These are phyloP conservation scores for Cladosporium sp. DNA, from an alignment of 2,329 filamentous ascomycete genomes.

Conservation along the genomic window DNA sequence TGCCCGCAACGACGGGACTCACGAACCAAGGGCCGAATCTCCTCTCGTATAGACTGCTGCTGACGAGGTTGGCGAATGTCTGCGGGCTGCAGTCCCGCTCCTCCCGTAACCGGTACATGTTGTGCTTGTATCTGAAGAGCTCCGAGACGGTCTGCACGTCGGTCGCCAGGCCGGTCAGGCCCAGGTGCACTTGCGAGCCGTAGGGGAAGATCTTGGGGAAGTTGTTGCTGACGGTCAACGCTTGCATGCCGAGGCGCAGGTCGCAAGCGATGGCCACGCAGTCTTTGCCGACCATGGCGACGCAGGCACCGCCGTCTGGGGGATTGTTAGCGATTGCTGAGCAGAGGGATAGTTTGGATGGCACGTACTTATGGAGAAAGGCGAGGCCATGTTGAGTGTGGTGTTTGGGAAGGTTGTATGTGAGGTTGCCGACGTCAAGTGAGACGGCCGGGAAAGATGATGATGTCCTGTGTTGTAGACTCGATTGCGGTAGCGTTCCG, in stretches of 20 bases:
- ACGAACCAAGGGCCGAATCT: constrained; percentile 97
- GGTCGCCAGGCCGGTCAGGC: constrained; percentile 91
- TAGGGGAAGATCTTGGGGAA: constrained; percentile 99
- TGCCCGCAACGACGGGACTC: constrained; percentile 85
- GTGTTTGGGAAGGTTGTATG: constrained; percentile 1
- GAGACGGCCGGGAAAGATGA: neutral
- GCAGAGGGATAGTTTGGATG: neutral
- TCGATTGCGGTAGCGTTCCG: too few species aligned
- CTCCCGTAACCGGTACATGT: constrained; percentile 98
- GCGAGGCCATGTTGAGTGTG: constrained; percentile 61
- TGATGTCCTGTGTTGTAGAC: too few species aligned
- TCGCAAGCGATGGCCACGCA: constrained; percentile 99
- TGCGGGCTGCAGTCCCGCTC: constrained; percentile 92
- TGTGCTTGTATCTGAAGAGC: constrained; percentile 99
- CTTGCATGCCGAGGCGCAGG: constrained; percentile 92
- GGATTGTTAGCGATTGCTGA: constrained; percentile 15
- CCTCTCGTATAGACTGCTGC: constrained; percentile 84
- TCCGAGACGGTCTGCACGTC: constrained; percentile 93
- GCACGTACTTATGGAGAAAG: constrained; percentile 86
- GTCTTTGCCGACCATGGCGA: constrained; percentile 99
- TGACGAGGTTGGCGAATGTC: constrained; percentile 95
- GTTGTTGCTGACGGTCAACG: constrained; percentile 97
- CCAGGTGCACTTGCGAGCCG: constrained; percentile 83
- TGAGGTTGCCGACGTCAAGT: constrained; percentile 3
- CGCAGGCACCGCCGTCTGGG: constrained; percentile 83